phyloP scores from a whole-genome alignment of 2,329 filamentous ascomycete species.

The Fusarium tuaranense region DNA sequence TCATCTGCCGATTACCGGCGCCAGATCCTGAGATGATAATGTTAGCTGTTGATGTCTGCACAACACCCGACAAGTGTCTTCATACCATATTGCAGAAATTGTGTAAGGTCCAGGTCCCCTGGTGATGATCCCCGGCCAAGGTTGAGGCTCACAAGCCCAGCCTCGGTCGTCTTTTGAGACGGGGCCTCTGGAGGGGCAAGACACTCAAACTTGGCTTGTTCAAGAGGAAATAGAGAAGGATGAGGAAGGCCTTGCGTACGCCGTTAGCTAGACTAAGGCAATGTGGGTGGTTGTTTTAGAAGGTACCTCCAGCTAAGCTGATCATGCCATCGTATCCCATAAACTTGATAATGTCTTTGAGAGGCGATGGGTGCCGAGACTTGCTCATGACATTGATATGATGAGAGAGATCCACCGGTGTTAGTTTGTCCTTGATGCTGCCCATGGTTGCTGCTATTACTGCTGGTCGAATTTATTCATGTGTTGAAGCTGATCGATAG shows the following conservation, averaged over 20 bases:
- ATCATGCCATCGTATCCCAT: slow-evolving; percentile 51
- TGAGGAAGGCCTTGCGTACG: neutral
- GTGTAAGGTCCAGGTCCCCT: neutral
- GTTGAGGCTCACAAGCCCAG: neutral
- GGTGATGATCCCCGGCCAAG: neutral
- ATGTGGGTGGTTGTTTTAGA: neutral
- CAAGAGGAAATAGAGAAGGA: neutral
- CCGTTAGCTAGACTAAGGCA: neutral
- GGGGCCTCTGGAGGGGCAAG: neutral
- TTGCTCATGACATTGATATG: slow-evolving; percentile 47
- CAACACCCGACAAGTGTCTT: fast-evolving
- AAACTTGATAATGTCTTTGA: slow-evolving; percentile 50
- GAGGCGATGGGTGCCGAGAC: slow-evolving; percentile 45
- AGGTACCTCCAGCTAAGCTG: slow-evolving; percentile 46
- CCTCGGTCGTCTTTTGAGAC: neutral
- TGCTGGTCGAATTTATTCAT: neutral
- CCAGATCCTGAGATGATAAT: neutral
- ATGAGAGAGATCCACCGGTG: slow-evolving; percentile 42
- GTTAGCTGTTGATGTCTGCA: neutral
- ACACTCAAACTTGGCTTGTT: neutral
- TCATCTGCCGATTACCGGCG: neutral
- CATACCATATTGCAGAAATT: neutral
- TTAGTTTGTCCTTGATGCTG: neutral
- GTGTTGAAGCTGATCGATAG: neutral
- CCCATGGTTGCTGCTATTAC: neutral